Evolutionary conservation across 257 asterid species (phyloP), one percentile per base, ranked within the genome.

Genomic region (Scutellaria baicalensis): DNA sequence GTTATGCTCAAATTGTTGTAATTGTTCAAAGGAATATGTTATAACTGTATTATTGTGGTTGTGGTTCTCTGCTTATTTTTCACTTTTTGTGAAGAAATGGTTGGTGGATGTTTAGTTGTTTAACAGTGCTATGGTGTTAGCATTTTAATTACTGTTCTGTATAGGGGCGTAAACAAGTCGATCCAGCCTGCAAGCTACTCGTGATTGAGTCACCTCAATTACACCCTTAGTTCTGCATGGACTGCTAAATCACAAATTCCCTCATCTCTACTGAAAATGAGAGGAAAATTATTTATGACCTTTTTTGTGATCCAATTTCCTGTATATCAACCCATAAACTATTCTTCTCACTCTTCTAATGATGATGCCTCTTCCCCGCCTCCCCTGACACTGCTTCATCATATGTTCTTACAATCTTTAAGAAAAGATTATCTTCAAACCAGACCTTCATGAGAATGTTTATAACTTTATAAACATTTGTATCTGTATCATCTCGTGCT

Each of bases 11-110:
- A 63, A 70, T 71, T 57, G 66, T 33, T 75, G 67, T 36, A 72
- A 57, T 78, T 67, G 57, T 76, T 76, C 71, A 77, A 84, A 83
- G 63, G 80, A 47, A 57, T 56, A 82, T 33, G 16, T 9, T 31
- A 6, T n/a, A 73, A 6, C 51, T 43, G 44, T 43, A 0, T 45
- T 64, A 8, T 38, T 35, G 35, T 42, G 14, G 12, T 58, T 55
- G 13, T 64, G 66, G 82, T 78, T 78, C 84, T 66, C 74, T 79
- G 77, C 17, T 51, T 38, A 52, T 17, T 9, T n/a, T 36, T 21
- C 38, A 54, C 45, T 13, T 39, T 36, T 45, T 31, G 5, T n/a
- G n/a, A 57, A 38, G 3, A 39, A 33, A 3, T 12, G 59, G 83
- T 56, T 76, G 57, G 21, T 36, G 50, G 36, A 16, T 66, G 48